Base-by-base conservation (phyloP, 257 asterid species). In the Cordia subcordata region DNA sequence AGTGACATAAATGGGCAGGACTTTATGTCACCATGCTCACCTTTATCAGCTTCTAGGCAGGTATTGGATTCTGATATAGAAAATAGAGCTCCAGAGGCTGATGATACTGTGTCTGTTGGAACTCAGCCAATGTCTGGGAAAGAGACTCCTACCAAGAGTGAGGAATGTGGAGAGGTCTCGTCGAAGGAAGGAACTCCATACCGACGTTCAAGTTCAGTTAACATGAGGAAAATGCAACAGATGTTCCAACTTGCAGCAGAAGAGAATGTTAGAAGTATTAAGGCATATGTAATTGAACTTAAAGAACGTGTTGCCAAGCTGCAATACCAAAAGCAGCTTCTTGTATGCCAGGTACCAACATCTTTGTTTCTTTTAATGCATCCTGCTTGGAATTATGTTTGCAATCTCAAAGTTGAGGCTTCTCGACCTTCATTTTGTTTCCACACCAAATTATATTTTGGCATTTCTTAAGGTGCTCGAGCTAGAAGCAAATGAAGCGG, bases 161-260 rank as follows among this genome's bases (percentile, higher is more conserved):
- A 85, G 57, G 82, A 75, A 79, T 77, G 90, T 66, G 96, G 94
- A 44, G 95, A 83, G 27, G 75, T 64, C 27, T 85, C 95, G 8
- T 90, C 96, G 9, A 90, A 90, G 77, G 98, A 90, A 72, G 81
- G 83, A 49, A 87, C 98, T 68, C 98, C 96, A 1, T 85, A 85
- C 53, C 72, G 93, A 58, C 95, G 95, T 72, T 90, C 97, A 38
- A 81, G 96, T 67, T 89, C 97, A 61, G 98, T 90, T 47, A 90
- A 90, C 73, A 87, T 90, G 96, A 87, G 79, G 77, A 90, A 87
- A 73, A 90, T 90, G 98, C 93, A 90, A 74, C 86, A 81, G 72
- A 90, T 90, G 98, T 90, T 90, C 61, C 98, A 90, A 68, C 84
- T 83, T 73, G 98, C 98, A 58, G 98, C 98, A 58, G 98, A 90